Evolutionary conservation across 129 eudicot species (phyloP).

Genomic region (Chrysanthemum lavandulifolium): DNA sequence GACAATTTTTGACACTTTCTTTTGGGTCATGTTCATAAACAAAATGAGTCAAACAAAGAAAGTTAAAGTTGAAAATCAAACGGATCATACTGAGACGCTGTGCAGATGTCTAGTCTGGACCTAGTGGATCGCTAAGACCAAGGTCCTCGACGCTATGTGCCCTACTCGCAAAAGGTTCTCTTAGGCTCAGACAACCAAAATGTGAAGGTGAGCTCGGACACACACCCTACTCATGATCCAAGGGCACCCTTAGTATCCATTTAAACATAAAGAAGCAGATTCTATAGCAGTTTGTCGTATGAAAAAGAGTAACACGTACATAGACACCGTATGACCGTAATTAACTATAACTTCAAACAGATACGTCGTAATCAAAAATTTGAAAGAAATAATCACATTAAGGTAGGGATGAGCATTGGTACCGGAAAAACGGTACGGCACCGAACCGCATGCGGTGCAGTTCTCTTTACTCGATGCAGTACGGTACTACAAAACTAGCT

Average conservation of each 20-base stretch:
- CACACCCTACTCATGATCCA: too few species aligned
- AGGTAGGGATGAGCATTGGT: too few species aligned
- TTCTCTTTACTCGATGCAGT: too few species aligned
- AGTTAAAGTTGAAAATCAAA: too few species aligned
- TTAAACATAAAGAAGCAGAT: background rate
- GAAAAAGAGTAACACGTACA: background rate
- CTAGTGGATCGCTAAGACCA: background rate
- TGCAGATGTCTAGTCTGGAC: background rate
- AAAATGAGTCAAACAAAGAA: too few species aligned
- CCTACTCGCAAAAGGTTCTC: background rate
- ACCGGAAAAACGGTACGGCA: too few species aligned
- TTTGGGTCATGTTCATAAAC: too few species aligned
- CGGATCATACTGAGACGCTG: background rate
- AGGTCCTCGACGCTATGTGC: background rate
- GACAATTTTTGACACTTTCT: too few species aligned
- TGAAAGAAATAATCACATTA: background rate
- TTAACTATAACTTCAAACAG: background rate
- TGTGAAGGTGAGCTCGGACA: too few species aligned
- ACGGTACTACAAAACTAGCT: too few species aligned
- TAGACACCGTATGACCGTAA: background rate
- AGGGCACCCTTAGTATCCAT: too few species aligned
- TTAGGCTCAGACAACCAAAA: background rate
- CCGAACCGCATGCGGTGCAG: too few species aligned
- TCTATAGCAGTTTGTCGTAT: background rate
- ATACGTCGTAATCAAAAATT: slow-evolving; percentile 4